Evolutionary conservation across 371 early-diverging fungal species (phyloP).

Genomic region (Choanephora cucurbitarum): DNA sequence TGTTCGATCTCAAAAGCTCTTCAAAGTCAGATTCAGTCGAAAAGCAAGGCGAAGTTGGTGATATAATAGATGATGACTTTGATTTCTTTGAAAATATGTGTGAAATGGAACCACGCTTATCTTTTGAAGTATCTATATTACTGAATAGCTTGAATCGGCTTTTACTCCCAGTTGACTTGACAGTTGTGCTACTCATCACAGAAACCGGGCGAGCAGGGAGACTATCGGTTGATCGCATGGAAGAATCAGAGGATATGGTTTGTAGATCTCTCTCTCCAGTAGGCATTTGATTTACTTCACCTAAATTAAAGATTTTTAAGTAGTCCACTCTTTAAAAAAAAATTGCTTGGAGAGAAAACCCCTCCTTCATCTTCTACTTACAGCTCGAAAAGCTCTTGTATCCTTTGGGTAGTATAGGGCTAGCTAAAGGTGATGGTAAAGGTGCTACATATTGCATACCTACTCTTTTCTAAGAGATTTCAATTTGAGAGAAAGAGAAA

Average conservation of each 20-base stretch:
- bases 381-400: conserved; percentile 14
- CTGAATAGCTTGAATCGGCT: conserved; percentile 24
- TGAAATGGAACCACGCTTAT: conserved; percentile 13
- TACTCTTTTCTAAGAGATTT: conserved; percentile 19
- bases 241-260: conserved; percentile 12
- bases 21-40: conserved; percentile 49
- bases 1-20: conserved; percentile 56
- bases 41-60: conserved; percentile 18
- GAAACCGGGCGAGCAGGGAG: conserved; percentile 19
- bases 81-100: conserved; percentile 8
- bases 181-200: conserved; percentile 18
- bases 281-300: no score
- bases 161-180: conserved; percentile 20
- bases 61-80: conserved; percentile 9
- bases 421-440: conserved; percentile 17
- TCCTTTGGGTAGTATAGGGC: conserved; percentile 15
- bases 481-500: neutral
- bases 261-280: neutral
- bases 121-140: neutral
- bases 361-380: conserved; percentile 8
- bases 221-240: conserved; percentile 24
- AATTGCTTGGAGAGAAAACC: no score
- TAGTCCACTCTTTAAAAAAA: no score
- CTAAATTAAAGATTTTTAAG: no score
- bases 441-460: conserved; percentile 2